Evolutionary conservation across 192 early-diverging fungal genomes (phyloP), one percentile per base, ranked within the genome.

Genomic region (Glomus cerebriforme): DNA sequence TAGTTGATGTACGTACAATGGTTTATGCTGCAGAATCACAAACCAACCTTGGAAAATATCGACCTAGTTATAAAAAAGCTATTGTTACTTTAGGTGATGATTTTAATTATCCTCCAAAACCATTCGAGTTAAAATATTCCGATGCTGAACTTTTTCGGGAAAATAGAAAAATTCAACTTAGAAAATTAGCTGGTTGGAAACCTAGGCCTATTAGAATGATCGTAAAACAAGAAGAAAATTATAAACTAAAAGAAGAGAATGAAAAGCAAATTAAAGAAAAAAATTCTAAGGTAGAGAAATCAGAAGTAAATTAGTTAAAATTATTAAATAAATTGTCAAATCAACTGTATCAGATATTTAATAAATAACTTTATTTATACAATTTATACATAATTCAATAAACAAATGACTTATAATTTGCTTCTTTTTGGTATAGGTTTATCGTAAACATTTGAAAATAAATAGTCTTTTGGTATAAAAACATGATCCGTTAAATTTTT

Each of bases 1-100:
- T 98, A 9, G 89, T 90, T 26, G 94, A 95, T 80, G 93, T 98
- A 17, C 92, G 96, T 72, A 98, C 96, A 9, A 90, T 94, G 86
- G 96, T 95, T 85, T 95, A 96, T 83, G 87, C 90, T 27, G 93
- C 93, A 66, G 81, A 88, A 80, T 34, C 78, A 29, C 63, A 67
- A 83, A 70, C 76, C 76, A 79, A 43, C 70, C 24, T 39, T 32
- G 73, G 37, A 83, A 32, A 58, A 24, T 31, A 78, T 62, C 82
- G 59, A 68, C 85, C 75, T 49, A 86, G 80, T 58, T 91, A 86
- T 79, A 91, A 91, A 78, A 89, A 89, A 81, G 90, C 90, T 8
- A 86, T 91, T 71, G 82, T 91, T 32, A 91, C 90, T 2, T 80
- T 91, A 47, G 74, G 78, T 9, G 73, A 84, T 22, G 83, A 87